phyloP scores from a whole-genome alignment of 352 stramenopile genomes.

The Phytophthora niederhauseri region DNA sequence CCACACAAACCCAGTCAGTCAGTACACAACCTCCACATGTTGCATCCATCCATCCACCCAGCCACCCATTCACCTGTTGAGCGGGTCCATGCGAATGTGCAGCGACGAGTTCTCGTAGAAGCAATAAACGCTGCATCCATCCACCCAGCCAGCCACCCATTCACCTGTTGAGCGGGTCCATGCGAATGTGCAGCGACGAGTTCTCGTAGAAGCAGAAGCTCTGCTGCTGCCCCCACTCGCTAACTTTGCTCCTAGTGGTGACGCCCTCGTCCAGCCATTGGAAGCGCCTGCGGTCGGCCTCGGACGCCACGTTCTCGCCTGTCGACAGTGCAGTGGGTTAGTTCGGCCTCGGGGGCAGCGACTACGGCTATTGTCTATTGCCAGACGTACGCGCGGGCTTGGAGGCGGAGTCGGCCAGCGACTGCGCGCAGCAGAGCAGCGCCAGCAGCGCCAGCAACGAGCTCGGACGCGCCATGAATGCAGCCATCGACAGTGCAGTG shows the following conservation, averaged over 20 bases:
- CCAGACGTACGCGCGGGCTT: conserved; percentile 18
- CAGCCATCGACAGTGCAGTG: not conserved
- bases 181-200: conserved; percentile 67
- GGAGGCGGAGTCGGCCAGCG: not conserved
- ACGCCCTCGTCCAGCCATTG: conserved; percentile 78
- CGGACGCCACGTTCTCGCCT: conserved; percentile 37
- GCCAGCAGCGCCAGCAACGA: conserved; percentile 14
- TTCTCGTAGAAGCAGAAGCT: conserved; percentile 86
- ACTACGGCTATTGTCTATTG: too few species aligned
- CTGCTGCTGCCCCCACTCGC: conserved; percentile 63
- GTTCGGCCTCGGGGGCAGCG: not conserved
- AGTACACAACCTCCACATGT: conserved; percentile 11
- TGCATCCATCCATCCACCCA: not conserved
- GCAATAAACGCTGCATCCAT: conserved; percentile 25
- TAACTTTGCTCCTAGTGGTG: conserved; percentile 26
- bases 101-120: conserved; percentile 83
- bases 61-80: conserved; percentile 48
- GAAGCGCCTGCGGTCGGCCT: conserved; percentile 31
- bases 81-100: conserved; percentile 66
- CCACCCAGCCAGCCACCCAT: too few species aligned
- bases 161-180: conserved; percentile 79
- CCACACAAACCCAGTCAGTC: conserved; percentile 4
- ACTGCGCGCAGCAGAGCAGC: conserved; percentile 24
- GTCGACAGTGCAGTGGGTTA: not conserved
- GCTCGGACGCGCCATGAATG: conserved; percentile 41